Percentiles rank a stretch among this genome's conserved stretches.
phyloP scores from a whole-genome alignment of 768 basidiomycete species.

The Boletus edulis region DNA sequence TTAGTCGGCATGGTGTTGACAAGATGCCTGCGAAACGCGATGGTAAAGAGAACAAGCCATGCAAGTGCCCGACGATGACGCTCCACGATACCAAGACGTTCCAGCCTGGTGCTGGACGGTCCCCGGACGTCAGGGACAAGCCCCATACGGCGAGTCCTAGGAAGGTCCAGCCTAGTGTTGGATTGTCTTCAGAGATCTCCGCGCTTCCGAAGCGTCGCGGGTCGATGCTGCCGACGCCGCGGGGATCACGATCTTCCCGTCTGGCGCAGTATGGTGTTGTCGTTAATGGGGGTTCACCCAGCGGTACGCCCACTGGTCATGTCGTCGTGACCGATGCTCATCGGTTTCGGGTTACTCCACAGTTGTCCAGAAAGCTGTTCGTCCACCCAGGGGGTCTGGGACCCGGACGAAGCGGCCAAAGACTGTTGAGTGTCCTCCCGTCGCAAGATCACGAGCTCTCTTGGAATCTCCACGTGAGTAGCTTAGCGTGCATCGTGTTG shows the following conservation, averaged over 20 bases:
- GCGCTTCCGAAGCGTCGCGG: constrained; percentile 2
- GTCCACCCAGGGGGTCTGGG: constrained; percentile 16
- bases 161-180: constrained; percentile 5
- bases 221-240: constrained; percentile 13
- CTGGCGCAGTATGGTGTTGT: neutral
- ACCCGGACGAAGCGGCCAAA: constrained; percentile 6
- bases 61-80: constrained; percentile 2
- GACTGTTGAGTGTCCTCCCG: neutral
- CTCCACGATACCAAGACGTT: neutral
- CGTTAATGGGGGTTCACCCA: neutral
- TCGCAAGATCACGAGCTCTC: neutral
- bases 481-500: neutral
- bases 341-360: neutral
- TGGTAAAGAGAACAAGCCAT: constrained; percentile 17
- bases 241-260: neutral
- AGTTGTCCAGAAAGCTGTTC: constrained; percentile 7
- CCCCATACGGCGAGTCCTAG: neutral
- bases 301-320: neutral
- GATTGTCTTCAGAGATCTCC: constrained; percentile 2
- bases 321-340: neutral
- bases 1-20: constrained; percentile 6
- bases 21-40: constrained; percentile 1
- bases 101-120: constrained; percentile 3
- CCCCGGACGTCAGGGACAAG: neutral
- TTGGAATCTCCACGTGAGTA: constrained; percentile 7